These are phyloP conservation scores for Sphaerulina musiva DNA, from an alignment of 2,329 filamentous ascomycete species.

Conservation along the genomic window DNA sequence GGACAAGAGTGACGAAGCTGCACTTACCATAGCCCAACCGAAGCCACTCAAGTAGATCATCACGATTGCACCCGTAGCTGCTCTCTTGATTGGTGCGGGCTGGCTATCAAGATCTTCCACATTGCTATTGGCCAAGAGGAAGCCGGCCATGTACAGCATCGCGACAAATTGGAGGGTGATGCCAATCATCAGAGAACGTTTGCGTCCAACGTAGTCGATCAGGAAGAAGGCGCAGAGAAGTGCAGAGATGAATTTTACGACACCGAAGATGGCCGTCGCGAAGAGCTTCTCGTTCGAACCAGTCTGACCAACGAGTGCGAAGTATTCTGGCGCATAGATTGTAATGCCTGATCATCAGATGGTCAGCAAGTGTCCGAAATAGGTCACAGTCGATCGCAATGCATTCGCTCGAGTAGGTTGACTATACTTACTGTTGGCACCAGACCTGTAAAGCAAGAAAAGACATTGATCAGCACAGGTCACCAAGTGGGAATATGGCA, in stretches of 20 bases:
- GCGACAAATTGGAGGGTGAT: constrained; percentile 31
- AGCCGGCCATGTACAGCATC: constrained; percentile 52
- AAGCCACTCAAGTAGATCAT: constrained; percentile 50
- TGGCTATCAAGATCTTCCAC: constrained; percentile 47
- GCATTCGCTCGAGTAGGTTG: no score
- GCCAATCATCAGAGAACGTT: constrained; percentile 48
- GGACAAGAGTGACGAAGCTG: not conserved
- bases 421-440: constrained; percentile 45
- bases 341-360: constrained; percentile 48
- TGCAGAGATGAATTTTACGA: constrained; percentile 63
- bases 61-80: constrained; percentile 58
- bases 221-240: constrained; percentile 68
- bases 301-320: constrained; percentile 62
- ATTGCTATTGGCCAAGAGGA: constrained; percentile 54
- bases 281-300: constrained; percentile 64
- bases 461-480: constrained; percentile 43
- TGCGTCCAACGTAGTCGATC: constrained; percentile 71
- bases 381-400: no score
- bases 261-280: constrained; percentile 67
- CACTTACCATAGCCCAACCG: constrained; percentile 56
- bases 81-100: constrained; percentile 45
- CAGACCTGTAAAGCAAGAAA: constrained; percentile 44
- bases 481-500: constrained; percentile 53
- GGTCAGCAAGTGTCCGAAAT: no score
- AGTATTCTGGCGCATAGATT: constrained; percentile 68